These are phyloP conservation scores for Saccharomycopsis schoenii DNA, from an alignment of 805 yeast genomes.

Conservation along the genomic window DNA sequence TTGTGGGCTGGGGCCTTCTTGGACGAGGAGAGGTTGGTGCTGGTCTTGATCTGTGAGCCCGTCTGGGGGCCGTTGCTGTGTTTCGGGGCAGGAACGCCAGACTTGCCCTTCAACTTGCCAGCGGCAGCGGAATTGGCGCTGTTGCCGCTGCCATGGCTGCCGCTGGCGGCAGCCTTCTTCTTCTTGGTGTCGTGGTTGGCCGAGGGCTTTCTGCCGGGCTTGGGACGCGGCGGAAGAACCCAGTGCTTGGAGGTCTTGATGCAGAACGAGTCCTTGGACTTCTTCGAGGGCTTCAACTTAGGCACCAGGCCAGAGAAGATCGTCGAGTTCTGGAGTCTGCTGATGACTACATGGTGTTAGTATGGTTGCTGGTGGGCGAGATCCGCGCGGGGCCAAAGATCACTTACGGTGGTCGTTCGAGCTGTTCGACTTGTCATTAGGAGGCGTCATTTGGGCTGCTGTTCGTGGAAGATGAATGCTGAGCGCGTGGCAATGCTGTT, in stretches of 20 bases:
- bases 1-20: neutral
- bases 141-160: too few species aligned
- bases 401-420: conserved; percentile 7
- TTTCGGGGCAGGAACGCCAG: neutral
- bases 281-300: neutral
- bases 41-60: neutral
- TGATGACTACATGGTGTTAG: conserved; percentile 5
- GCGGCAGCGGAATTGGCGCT: too few species aligned
- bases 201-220: conserved; percentile 37
- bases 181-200: conserved; percentile 2
- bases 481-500: too few species aligned
- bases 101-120: too few species aligned
- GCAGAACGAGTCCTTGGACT: conserved; percentile 5
- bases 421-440: neutral
- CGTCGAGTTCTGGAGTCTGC: conserved; percentile 4
- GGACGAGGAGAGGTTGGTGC: too few species aligned
- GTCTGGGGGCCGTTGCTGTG: neutral
- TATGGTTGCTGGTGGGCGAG: neutral
- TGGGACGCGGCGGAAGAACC: conserved; percentile 41
- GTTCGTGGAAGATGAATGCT: neutral
- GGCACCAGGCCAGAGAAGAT: neutral
- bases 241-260: conserved; percentile 36
- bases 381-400: neutral
- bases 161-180: neutral
- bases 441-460: neutral